A percentile compares a stretch with the other conserved stretches of the same genome.
Conservation (phyloP, 2,329 filamentous ascomycete species). For the Cordyceps farinosa region DNA sequence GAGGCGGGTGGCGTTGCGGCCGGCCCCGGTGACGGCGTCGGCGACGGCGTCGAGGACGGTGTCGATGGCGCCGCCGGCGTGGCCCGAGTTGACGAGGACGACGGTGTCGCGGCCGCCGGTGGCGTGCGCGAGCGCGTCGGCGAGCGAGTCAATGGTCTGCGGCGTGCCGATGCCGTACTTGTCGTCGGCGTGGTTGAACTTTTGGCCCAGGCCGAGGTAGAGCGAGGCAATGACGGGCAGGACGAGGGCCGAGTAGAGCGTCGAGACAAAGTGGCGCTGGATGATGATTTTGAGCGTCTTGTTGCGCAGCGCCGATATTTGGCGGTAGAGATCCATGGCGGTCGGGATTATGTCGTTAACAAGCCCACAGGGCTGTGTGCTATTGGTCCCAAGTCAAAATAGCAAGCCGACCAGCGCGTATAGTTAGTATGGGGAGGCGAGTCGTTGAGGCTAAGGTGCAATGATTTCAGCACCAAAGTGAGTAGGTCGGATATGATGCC, state of each 20-base stretch:
- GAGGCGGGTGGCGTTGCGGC: slow-evolving; percentile 26
- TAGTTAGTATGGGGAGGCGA: background rate
- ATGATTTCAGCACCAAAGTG: background rate
- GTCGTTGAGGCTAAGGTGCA: background rate
- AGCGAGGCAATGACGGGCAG: slow-evolving; percentile 53
- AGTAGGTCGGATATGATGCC: background rate
- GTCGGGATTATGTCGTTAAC: too few species aligned
- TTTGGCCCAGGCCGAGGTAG: slow-evolving; percentile 65
- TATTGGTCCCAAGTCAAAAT: background rate
- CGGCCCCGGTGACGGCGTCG: slow-evolving; percentile 23
- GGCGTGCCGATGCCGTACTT: slow-evolving; percentile 66
- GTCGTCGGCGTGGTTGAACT: slow-evolving; percentile 72
- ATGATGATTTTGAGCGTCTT: slow-evolving; percentile 59
- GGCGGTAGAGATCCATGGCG: slow-evolving; percentile 47
- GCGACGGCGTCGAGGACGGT: slow-evolving; percentile 54
- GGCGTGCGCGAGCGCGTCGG: slow-evolving; percentile 57
- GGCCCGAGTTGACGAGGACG: slow-evolving; percentile 72
- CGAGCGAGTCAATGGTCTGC: slow-evolving; percentile 58
- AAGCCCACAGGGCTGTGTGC: background rate
- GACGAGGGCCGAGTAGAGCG: slow-evolving; percentile 52
- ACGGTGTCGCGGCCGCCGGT: slow-evolving; percentile 58
- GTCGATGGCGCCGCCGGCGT: slow-evolving; percentile 64
- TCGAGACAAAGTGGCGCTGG: slow-evolving; percentile 47
- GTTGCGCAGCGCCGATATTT: slow-evolving; percentile 51
- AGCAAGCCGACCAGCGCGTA: too few species aligned